Evolutionary conservation across 179 eudicot genomes (phyloP).

Genomic region (Beta macrorhiza): DNA sequence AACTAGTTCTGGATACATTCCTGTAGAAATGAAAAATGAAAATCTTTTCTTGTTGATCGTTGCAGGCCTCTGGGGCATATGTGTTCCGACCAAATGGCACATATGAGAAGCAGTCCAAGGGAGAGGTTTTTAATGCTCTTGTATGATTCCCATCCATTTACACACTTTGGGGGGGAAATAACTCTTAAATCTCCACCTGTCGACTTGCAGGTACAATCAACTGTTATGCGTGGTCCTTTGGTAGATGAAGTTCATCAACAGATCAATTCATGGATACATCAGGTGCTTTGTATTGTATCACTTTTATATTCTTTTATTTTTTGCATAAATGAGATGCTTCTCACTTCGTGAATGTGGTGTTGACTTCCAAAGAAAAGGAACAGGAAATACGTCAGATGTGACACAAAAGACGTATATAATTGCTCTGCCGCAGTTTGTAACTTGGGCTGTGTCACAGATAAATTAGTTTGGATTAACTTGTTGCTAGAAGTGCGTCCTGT

Average conservation of each 20-base stretch:
- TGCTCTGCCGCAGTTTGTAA: neutral
- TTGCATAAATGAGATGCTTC: neutral
- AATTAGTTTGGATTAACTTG: neutral
- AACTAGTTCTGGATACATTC: neutral
- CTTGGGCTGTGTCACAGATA: neutral
- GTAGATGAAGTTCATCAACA: slow-evolving; percentile 91
- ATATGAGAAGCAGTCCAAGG: slow-evolving; percentile 40
- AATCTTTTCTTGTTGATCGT: slow-evolving; percentile 12
- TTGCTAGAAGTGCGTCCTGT: neutral
- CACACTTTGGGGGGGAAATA: neutral
- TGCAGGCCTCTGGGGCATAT: slow-evolving; percentile 96
- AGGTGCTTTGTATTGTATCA: slow-evolving; percentile 44
- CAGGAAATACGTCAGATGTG: neutral
- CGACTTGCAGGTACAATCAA: slow-evolving; percentile 48
- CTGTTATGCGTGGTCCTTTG: slow-evolving; percentile 72
- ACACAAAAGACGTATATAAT: neutral
- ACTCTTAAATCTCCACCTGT: neutral
- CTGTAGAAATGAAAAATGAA: neutral
- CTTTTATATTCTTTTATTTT: neutral
- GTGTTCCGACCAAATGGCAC: slow-evolving; percentile 91
- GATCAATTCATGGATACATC: slow-evolving; percentile 82
- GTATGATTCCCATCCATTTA: neutral
- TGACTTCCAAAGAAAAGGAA: neutral
- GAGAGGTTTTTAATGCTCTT: slow-evolving; percentile 45
- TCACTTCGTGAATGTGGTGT: neutral